Base-by-base conservation (phyloP, 495 filamentous ascomycete species). In the Hypoxylon rickii region DNA sequence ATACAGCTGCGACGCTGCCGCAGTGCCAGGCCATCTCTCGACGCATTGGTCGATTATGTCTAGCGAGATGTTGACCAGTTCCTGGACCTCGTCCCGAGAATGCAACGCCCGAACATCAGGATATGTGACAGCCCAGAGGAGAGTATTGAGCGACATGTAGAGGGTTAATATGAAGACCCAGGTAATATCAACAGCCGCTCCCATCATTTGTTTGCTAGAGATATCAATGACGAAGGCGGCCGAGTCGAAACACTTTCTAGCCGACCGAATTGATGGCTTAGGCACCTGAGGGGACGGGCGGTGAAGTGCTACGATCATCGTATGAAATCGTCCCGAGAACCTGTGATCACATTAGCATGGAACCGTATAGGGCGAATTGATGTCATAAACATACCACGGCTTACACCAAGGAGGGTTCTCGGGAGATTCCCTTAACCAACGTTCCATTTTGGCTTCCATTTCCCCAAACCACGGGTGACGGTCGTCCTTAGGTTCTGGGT, bases 261-360 rank as follows among this genome's bases (percentile, higher is more conserved):
- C 92, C 1, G 92, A 90, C 19, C 78, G 65, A 19, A 84, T 65
- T 0, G 88, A 90, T 7, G 93, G 93, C 54, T 89, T 84, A 0
- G 93, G 89, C 1, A 97, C 81, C 67, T 96, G 93, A 6, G 92
- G 92, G 0, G 89, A 95, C 16, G 93, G 93, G 3, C 92, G 83
- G 65, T 86, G 89, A 46, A 96, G 79, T 45, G 89, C 86, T 50
- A 96, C 83, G 34, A 94, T 71, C 79, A 97, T 94, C 10, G 86
- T 89, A 63, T 96, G 87, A 62, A 86, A 86, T 63, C 89, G 76
- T 8, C 83, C 86, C 40, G 79, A 77, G 62, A 95, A 94, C 88
- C 89, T 91, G 53, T 42, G 16, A 46, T 51, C 12, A 44, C 36
- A 59, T 40, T 61, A 40, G 40, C 15, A 48, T 1, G 32, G 2